Conservation (phyloP, 352 stramenopile genomes). For the Phytopythium boreale region DNA sequence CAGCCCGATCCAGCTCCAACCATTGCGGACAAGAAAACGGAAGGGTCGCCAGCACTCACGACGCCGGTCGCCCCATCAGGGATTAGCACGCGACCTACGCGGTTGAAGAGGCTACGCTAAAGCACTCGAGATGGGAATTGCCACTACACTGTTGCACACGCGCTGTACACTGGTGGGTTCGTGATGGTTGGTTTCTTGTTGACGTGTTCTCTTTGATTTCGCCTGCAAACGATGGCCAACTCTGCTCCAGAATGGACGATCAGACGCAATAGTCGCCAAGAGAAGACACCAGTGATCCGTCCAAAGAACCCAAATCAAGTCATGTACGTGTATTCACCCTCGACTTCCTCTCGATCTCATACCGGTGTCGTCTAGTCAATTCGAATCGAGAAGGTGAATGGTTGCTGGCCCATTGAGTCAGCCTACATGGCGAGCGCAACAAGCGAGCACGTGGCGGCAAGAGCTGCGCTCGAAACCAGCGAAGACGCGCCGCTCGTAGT, state of each 20-base stretch:
- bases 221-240: neutral
- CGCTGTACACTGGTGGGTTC: neutral
- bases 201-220: neutral
- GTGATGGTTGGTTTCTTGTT: neutral
- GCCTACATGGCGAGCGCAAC: neutral
- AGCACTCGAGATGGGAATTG: neutral
- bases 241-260: too few species aligned
- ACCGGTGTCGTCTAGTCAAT: neutral
- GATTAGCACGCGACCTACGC: conserved; percentile 19
- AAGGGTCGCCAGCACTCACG: conserved; percentile 8
- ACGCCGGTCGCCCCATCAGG: conserved; percentile 15
- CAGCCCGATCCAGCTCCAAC: neutral
- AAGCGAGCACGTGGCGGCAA: neutral
- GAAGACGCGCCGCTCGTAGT: neutral
- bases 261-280: neutral
- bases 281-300: neutral
- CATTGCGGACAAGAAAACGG: conserved; percentile 5
- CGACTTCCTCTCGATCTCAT: neutral
- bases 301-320: neutral
- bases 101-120: conserved; percentile 33
- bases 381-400: neutral
- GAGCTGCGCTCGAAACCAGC: conserved; percentile 3
- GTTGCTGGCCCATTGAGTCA: neutral
- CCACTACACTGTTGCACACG: neutral
- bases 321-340: neutral